Evolutionary conservation across 192 early-diverging fungal species (phyloP).

Genomic region (Coemansia javaensis): DNA sequence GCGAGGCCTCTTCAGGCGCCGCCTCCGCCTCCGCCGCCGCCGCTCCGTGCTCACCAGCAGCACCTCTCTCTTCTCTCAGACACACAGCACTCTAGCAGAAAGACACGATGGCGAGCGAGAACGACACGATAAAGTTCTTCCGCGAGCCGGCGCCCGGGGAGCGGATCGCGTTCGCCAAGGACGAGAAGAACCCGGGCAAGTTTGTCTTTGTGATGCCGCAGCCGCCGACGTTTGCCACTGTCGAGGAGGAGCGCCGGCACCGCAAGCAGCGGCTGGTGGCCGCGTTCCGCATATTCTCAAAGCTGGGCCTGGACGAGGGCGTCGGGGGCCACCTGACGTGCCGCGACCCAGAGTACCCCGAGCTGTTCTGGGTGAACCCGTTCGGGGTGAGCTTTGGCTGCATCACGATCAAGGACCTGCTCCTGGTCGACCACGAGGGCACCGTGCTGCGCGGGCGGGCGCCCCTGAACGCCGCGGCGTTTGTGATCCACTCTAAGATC

Average conservation of each 20-base stretch:
- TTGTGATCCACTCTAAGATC: slow-evolving; percentile 59
- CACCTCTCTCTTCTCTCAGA: neutral
- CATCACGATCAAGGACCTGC: slow-evolving; percentile 52
- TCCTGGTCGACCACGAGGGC: slow-evolving; percentile 56
- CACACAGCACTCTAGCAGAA: neutral
- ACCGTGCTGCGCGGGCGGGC: slow-evolving; percentile 47
- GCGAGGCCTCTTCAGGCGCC: too few relatives aligned
- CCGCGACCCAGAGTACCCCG: slow-evolving; percentile 57
- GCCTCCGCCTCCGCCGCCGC: too few relatives aligned
- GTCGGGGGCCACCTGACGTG: slow-evolving; percentile 59
- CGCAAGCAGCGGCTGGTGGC: slow-evolving; percentile 57
- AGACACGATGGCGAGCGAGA: slow-evolving; percentile 14
- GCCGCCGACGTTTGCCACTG: slow-evolving; percentile 39
- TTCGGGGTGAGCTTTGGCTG: slow-evolving; percentile 55
- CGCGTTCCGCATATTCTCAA: slow-evolving; percentile 55
- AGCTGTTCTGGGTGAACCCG: slow-evolving; percentile 61
- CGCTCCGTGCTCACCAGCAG: too few relatives aligned
- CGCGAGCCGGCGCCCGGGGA: slow-evolving; percentile 12
- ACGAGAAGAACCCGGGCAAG: slow-evolving; percentile 34
- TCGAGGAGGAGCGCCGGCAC: slow-evolving; percentile 54
- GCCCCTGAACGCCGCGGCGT: slow-evolving; percentile 56
- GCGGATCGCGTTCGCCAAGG: slow-evolving; percentile 27
- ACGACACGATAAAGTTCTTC: slow-evolving; percentile 23
- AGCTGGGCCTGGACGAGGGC: slow-evolving; percentile 58
- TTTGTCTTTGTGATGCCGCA: slow-evolving; percentile 47